These are phyloP conservation scores for Saccharomyces hybrid DNA, from an alignment of 1,139 yeast genomes.

Conservation along the genomic window DNA sequence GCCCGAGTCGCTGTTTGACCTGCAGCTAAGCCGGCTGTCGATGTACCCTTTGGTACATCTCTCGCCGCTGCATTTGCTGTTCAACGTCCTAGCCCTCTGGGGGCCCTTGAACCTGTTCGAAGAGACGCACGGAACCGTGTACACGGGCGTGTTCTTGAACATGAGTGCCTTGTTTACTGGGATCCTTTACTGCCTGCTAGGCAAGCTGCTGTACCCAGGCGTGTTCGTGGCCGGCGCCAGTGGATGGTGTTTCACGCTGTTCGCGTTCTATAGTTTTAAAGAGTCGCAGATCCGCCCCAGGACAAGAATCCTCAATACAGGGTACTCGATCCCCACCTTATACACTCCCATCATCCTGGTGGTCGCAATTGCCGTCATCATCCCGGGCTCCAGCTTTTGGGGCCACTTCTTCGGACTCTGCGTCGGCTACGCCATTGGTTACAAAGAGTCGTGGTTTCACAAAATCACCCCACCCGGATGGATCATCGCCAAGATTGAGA, in stretches of 20 bases:
- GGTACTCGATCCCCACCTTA: slow-evolving; percentile 49
- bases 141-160: slow-evolving; percentile 78
- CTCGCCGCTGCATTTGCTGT: slow-evolving; percentile 51
- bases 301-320: slow-evolving; percentile 30
- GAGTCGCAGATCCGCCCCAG: slow-evolving; percentile 50
- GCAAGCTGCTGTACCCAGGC: slow-evolving; percentile 47
- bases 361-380: slow-evolving; percentile 41
- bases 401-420: slow-evolving; percentile 58
- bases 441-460: slow-evolving; percentile 23
- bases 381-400: slow-evolving; percentile 59
- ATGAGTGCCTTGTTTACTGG: slow-evolving; percentile 65
- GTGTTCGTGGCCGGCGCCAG: slow-evolving; percentile 57
- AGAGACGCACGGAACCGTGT: slow-evolving; percentile 70
- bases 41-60: slow-evolving; percentile 70
- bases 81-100: slow-evolving; percentile 53
- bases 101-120: slow-evolving; percentile 68
- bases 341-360: slow-evolving; percentile 50
- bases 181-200: slow-evolving; percentile 53
- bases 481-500: slow-evolving; percentile 60
- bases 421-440: slow-evolving; percentile 51
- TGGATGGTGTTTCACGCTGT: slow-evolving; percentile 69
- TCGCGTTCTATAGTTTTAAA: slow-evolving; percentile 55
- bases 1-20: slow-evolving; percentile 49
- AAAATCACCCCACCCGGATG: slow-evolving; percentile 58
- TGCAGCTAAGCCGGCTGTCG: slow-evolving; percentile 59